Evolutionary conservation across 306 rosid species (phyloP), one percentile per base, ranked within the genome.

Genomic region (Neltuma alba): DNA sequence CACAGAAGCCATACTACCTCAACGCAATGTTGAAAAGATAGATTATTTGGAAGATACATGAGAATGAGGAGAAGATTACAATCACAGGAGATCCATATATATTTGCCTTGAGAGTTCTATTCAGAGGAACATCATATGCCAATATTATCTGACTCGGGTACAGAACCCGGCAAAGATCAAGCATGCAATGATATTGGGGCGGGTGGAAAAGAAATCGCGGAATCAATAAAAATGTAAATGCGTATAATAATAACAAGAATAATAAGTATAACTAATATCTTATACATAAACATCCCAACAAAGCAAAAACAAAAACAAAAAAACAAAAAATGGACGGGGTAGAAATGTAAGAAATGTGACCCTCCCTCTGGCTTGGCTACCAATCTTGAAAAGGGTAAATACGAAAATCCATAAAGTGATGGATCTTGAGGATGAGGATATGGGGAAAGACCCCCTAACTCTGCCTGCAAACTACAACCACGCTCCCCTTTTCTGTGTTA

Each of bases 401-500:
- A 50, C 2, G 60, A 21, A 23, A 67, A 18, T 10, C 44, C 70
- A 40, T 4, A 5, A 14, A 12, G 55, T 14, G 48, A 40, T 9
- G 37, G 36, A 30, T 12, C 38, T 27, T 47, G 57, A 31, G 25
- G 75, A 25, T 61, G 30, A 31, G 27, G 75, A 70, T 23, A 75
- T 11, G 69, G 78, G 18, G 1, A 57, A 68, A 52, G 28, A 27
- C 5, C 37, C 44, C 48, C n/a, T 25, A 27, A 42, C 47, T 61
- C 47, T 62, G 40, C 62, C 57, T 71, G 58, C 25, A 31, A 64
- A 60, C 74, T 52, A 75, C 15, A 12, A 57, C 28, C 40, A 44
- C 18, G 15, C 63, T 71, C 50, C 70, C 69, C 76, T 72, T 65
- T 31, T 16, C 44, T 65, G 15, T 52, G 33, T 36, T 67, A 76